Conservation (phyloP, 768 basidiomycete species). For the Mycena metata region DNA sequence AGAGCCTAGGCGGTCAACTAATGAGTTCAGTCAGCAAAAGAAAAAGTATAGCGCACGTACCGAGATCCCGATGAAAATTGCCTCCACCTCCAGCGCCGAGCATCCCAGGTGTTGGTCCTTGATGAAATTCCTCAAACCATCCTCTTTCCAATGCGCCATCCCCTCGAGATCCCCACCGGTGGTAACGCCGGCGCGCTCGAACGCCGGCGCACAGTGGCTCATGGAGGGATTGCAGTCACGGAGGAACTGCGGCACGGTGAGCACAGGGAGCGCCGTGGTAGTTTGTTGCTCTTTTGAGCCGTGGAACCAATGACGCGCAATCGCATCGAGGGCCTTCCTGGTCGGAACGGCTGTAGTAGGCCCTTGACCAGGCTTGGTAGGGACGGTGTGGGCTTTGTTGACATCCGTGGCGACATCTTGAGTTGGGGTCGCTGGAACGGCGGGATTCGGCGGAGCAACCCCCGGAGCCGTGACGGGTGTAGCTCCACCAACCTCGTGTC, state of each 20-base stretch:
- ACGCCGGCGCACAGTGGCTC: conserved; percentile 10
- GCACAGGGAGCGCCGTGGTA: not conserved
- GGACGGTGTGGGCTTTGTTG: no score
- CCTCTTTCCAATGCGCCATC: conserved; percentile 7
- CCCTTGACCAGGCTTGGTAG: no score
- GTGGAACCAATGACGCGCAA: no score
- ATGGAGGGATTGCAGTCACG: conserved; percentile 12
- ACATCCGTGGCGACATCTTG: no score
- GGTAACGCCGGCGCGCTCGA: conserved; percentile 13
- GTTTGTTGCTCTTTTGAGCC: no score
- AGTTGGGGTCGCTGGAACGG: not conserved
- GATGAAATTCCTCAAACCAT: not conserved
- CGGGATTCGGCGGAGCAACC: not conserved
- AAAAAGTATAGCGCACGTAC: not conserved
- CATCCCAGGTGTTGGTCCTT: not conserved
- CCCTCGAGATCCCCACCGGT: not conserved
- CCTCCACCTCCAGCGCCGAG: conserved; percentile 9
- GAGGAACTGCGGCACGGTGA: conserved; percentile 11
- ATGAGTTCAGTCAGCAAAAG: no score
- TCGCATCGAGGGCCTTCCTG: no score
- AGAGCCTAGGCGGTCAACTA: no score
- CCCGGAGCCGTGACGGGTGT: no score
- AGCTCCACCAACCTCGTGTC: no score
- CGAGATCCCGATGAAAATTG: not conserved
- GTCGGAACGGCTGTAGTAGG: no score